Base-by-base conservation (phyloP, 2,329 filamentous ascomycete species). In the Pseudogymnoascus sp. region DNA sequence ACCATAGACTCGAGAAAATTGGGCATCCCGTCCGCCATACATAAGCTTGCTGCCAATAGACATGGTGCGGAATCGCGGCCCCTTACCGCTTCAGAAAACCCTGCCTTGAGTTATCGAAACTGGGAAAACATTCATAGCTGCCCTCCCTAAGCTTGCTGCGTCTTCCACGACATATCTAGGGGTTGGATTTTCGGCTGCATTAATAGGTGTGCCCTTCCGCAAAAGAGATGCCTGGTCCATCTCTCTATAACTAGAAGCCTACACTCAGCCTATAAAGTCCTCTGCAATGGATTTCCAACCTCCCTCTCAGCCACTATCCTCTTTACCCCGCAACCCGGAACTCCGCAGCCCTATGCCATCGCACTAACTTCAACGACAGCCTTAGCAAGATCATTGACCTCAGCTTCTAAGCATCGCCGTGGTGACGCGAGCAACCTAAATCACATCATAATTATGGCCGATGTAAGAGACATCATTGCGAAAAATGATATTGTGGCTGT, bases 141-240 rank as follows among this genome's bases (percentile, higher is more conserved):
- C 71, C 28, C 72, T 75, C 75, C 63, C 74, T 72, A 65, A 75
- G 74, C 8, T 6, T 73, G 69, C 7, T 62, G 69, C 60, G 70
- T 28, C 8, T 6, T 68, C 41, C 24, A 35, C 33, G 33, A 35
- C 33, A 35, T 35, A 7, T 12, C 11, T 8, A 35, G 33, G 8
- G 33, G 33, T 12, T 35, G 33, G 33, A 35, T 35, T 35, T 35
- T 11, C 33, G 12, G 11, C 33, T 12, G 33, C 33, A 12, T 35
- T 8, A 35, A 71, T 74, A 2, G 79, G 73, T 61, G 72, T 79
- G 0, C 70, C 84, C 4, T 83, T 87, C 71, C 77, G 82, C 40
- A 84, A 82, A 71, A 83, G 83, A 28, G 83, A 86, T 66, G 81
- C 82, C 1, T 86, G 84, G 83, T 78, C 80, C 0, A 74, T 86